A percentile compares a stretch with the other conserved stretches of the same genome.
phyloP scores from a whole-genome alignment of 2,329 filamentous ascomycete genomes.

The Chrysoporthe austroafricana region DNA sequence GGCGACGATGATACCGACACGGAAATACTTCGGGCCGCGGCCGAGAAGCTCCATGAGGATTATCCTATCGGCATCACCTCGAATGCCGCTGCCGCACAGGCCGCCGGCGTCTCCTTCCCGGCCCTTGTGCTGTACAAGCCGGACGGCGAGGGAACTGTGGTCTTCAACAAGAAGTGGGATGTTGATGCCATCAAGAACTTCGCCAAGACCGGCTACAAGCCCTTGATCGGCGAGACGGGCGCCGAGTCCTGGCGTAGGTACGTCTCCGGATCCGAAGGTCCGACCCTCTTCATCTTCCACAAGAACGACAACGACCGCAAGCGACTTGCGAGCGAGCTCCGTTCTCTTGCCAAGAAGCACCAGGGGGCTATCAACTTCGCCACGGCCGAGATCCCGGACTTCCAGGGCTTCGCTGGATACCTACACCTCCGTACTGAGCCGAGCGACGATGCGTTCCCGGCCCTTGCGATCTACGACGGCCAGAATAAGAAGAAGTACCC shows the following conservation, averaged over 20 bases:
- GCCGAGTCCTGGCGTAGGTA: constrained; percentile 95
- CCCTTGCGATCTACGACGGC: constrained; percentile 96
- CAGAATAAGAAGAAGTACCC: constrained; percentile 97
- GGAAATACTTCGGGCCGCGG: constrained; percentile 76
- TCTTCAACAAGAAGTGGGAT: constrained; percentile 81
- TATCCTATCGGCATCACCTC: constrained; percentile 90
- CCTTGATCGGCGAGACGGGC: constrained; percentile 92
- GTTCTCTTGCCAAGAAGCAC: constrained; percentile 86
- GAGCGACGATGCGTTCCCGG: constrained; percentile 69
- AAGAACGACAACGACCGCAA: constrained; percentile 89
- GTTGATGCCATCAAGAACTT: constrained; percentile 80
- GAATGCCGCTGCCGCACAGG: constrained; percentile 82
- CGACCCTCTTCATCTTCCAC: constrained; percentile 96
- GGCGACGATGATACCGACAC: constrained; percentile 80
- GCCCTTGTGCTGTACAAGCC: constrained; percentile 94
- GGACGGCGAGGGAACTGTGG: constrained; percentile 93
- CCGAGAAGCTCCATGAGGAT: constrained; percentile 79
- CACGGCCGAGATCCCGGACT: constrained; percentile 92
- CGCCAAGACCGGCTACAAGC: constrained; percentile 81
- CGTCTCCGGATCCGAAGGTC: constrained; percentile 83
- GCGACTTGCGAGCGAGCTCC: constrained; percentile 74
- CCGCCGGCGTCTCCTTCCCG: constrained; percentile 85
- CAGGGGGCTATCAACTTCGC: constrained; percentile 97
- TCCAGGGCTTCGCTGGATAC: constrained; percentile 93
- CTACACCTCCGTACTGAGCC: constrained; percentile 93